Evolutionary conservation across 257 asterid genomes (phyloP).

Genomic region (Fraxinus cuspidata): DNA sequence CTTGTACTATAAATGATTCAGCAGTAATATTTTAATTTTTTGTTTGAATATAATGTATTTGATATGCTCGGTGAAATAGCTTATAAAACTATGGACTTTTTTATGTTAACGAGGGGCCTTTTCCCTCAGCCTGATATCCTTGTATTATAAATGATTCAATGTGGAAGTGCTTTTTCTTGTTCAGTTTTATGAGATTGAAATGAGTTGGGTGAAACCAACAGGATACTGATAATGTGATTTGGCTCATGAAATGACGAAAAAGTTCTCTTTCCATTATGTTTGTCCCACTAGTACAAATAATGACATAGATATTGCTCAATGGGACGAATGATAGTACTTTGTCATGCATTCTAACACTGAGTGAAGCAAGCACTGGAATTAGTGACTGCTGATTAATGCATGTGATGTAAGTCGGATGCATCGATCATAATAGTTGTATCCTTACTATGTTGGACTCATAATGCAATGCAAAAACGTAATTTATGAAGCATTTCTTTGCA

Average conservation of each 20-base stretch:
- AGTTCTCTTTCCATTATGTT: not conserved
- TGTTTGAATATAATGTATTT: not conserved
- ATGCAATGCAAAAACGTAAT: not conserved
- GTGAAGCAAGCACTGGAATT: not conserved
- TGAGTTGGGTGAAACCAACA: not conserved
- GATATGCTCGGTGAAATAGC: not conserved
- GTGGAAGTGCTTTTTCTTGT: not conserved
- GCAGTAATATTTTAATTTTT: not conserved
- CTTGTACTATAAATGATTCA: no score
- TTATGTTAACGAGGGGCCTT: not conserved
- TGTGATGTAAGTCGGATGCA: not conserved
- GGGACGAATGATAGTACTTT: not conserved
- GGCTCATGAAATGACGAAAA: not conserved
- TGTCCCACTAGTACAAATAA: not conserved
- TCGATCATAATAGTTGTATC: no score
- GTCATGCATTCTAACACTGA: not conserved
- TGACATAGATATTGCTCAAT: not conserved
- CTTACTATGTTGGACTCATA: not conserved
- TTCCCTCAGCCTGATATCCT: not conserved
- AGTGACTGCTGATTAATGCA: not conserved
- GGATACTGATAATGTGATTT: not conserved
- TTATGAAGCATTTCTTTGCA: not conserved
- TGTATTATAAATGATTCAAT: not conserved
- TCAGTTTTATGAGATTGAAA: not conserved
- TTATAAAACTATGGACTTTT: not conserved